Percentiles rank a stretch among this genome's conserved stretches.
These are phyloP conservation scores for Periconia macrospinosa DNA, from an alignment of 2,329 filamentous ascomycete species.

Conservation along the genomic window DNA sequence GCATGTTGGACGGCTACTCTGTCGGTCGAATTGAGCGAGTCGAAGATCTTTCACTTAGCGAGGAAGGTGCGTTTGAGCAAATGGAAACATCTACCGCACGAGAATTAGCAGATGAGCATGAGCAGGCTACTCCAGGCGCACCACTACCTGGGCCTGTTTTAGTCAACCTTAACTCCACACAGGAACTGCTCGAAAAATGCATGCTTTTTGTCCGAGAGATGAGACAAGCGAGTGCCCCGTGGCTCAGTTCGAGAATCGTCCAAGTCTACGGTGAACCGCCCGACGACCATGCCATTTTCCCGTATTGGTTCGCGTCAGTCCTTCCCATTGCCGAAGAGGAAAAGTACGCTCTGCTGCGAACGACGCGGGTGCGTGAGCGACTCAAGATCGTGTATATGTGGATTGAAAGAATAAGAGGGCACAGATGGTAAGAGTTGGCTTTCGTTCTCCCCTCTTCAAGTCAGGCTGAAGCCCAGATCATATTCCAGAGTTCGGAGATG, in stretches of 20 bases:
- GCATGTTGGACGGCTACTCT: constrained; percentile 73
- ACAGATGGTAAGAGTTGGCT: constrained; percentile 64
- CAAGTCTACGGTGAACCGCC: constrained; percentile 77
- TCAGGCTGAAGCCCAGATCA: background rate
- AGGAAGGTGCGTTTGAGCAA: constrained; percentile 77
- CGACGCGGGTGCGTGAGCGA: constrained; percentile 75
- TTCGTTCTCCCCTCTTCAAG: background rate
- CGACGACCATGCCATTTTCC: constrained; percentile 73
- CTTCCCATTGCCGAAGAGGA: constrained; percentile 76
- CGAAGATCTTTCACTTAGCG: constrained; percentile 78
- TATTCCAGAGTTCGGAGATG: background rate
- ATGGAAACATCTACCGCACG: constrained; percentile 59
- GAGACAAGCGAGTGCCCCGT: constrained; percentile 68
- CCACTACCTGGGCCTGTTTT: constrained; percentile 32
- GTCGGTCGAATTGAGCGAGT: constrained; percentile 75
- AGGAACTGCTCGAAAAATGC: constrained; percentile 66
- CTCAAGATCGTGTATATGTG: constrained; percentile 81
- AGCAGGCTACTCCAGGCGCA: constrained; percentile 35
- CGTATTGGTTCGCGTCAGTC: constrained; percentile 88
- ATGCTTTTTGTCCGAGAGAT: constrained; percentile 70
- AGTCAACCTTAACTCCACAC: constrained; percentile 67
- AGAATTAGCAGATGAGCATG: constrained; percentile 36
- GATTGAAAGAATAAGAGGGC: constrained; percentile 72
- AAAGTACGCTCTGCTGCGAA: constrained; percentile 75
- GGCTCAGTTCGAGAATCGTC: constrained; percentile 73